Evolutionary conservation across 1,284 basidiomycete genomes (phyloP), one percentile per base, ranked within the genome.

Genomic region (Cryptococcus jaspeensis): DNA sequence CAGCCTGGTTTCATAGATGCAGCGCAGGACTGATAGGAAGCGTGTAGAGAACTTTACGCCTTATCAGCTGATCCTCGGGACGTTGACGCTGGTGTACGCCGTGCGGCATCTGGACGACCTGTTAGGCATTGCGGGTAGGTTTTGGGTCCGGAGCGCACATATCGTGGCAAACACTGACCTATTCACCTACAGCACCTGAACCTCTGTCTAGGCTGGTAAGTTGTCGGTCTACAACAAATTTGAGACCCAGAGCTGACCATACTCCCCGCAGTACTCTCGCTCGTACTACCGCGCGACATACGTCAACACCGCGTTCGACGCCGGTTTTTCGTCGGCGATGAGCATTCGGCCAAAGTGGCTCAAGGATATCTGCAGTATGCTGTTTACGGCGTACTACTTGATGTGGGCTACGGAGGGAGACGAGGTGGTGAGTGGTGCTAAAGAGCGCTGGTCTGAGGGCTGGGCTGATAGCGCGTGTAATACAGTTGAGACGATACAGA

Each of bases 211-310:
- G 85, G 61, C 81, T 96, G 59, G 91, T 92, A 64, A 74, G 87
- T 78, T 25, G 50, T 45, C 28, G 6, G 25, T n/a, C 18, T 49
- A 55, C 16, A 4, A 2, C 20, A 16, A 23, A 22, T 47, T 59
- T 39, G 53, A 50, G 28, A 23, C 50, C 9, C 28, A n/a, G 28
- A 32, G 9, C 28, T 57, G 37, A 51, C n/a, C 40, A 23, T 37
- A 50, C 37, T 18, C 35, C 28, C n/a, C 11, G 5, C 56, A 93
- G 90, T 97, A 97, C 73, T 90, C 92, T 1, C 84, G 89, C 2
- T 88, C 90, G 7, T 97, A 94, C 75, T 97, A 95, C 76, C 87
- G 95, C 28, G 94, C 92, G n/a, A 96, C 94, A 47, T 99, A 94
- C 89, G 87, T 99, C 64, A 86, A 80, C 52, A 94, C 89, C 0